A percentile compares a stretch with the other conserved stretches of the same genome.
Conservation (phyloP, 2,329 filamentous ascomycete genomes). For the Epichloe scottii region DNA sequence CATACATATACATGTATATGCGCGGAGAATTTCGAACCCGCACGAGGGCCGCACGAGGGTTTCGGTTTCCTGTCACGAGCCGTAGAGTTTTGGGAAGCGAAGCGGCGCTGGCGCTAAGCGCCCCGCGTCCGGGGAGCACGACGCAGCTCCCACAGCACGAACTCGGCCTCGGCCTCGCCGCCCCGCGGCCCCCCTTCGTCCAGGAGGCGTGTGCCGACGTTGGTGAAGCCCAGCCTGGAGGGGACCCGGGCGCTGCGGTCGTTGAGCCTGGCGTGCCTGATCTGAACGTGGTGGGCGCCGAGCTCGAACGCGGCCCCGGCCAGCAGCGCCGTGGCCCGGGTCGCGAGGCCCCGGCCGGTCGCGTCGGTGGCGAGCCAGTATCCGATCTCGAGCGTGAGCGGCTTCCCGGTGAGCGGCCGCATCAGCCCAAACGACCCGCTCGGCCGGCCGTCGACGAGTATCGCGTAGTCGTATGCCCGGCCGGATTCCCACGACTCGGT, state of each 20-base stretch:
- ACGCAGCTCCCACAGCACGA: not conserved
- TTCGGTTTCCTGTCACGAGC: no score
- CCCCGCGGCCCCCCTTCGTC: no score
- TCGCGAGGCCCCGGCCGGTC: constrained; percentile 10
- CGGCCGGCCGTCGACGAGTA: constrained; percentile 3
- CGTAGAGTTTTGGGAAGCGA: no score
- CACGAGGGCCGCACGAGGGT: no score
- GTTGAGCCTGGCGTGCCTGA: constrained; percentile 8
- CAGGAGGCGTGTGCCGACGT: not conserved
- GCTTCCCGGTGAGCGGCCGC: not conserved
- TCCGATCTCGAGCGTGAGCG: constrained; percentile 7
- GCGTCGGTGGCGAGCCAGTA: constrained; percentile 10
- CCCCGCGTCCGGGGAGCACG: not conserved
- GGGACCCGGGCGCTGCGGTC: constrained; percentile 6
- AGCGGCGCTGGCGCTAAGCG: no score
- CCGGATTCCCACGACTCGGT: constrained; percentile 5
- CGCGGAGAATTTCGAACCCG: no score
- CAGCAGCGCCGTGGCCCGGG: constrained; percentile 7
- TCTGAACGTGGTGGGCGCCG: constrained; percentile 8
- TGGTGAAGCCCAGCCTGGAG: constrained; percentile 5
- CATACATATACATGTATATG: no score
- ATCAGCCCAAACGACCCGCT: constrained; percentile 9
- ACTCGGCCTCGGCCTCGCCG: not conserved
- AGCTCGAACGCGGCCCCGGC: constrained; percentile 7
- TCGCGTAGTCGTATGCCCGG: constrained; percentile 8